phyloP scores from a whole-genome alignment of 2,329 filamentous ascomycete genomes.

The Fusarium scirpi region DNA sequence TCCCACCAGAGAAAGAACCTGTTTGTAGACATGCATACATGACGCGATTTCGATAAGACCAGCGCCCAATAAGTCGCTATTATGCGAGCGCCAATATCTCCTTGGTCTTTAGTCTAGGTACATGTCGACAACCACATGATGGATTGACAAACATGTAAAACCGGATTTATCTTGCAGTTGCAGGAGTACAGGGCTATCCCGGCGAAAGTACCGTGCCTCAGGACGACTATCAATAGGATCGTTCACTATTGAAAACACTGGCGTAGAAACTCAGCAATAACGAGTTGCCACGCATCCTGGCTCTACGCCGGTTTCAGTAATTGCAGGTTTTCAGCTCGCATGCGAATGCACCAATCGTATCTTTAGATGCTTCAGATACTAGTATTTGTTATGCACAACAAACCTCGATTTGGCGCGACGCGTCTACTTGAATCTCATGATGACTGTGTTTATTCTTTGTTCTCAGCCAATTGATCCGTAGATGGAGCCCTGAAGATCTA shows the following conservation, averaged over 20 bases:
- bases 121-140: slow-evolving; percentile 22
- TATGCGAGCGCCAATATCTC: slow-evolving; percentile 13
- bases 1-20: slow-evolving; percentile 18
- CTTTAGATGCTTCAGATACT: slow-evolving; percentile 17
- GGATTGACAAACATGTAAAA: slow-evolving; percentile 5
- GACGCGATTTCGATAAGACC: slow-evolving; percentile 28
- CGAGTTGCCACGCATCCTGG: slow-evolving; percentile 41
- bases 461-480: slow-evolving; percentile 13
- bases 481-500: slow-evolving; percentile 12
- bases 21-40: slow-evolving; percentile 40
- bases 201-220: slow-evolving; percentile 25
- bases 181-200: slow-evolving; percentile 23
- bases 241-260: slow-evolving; percentile 33
- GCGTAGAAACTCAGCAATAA: slow-evolving; percentile 37
- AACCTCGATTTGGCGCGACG: slow-evolving; percentile 35
- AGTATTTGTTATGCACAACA: slow-evolving; percentile 14
- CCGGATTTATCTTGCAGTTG: slow-evolving; percentile 6
- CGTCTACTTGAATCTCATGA: slow-evolving; percentile 27
- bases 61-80: slow-evolving; percentile 17
- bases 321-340: slow-evolving; percentile 35
- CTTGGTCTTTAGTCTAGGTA: slow-evolving; percentile 2
- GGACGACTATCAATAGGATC: slow-evolving; percentile 36
- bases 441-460: slow-evolving; percentile 17
- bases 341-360: slow-evolving; percentile 34
- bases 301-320: slow-evolving; percentile 39